These are phyloP conservation scores for Bruguiera hainesii DNA, from an alignment of 441 rosid genomes.

Conservation along the genomic window DNA sequence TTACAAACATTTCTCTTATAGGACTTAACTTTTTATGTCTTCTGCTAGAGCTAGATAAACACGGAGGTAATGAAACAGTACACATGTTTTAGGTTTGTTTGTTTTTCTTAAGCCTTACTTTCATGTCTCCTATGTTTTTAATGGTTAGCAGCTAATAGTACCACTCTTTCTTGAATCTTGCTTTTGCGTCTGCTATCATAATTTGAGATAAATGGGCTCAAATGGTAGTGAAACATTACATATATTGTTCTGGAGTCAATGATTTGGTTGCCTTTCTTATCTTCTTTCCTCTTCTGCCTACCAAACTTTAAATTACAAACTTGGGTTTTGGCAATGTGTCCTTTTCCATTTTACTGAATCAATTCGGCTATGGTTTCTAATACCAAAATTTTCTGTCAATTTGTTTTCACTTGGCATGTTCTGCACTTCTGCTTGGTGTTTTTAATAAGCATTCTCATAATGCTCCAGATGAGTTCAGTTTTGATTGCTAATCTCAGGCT, in stretches of 20 bases:
- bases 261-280: conserved; percentile 1
- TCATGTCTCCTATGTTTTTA: neutral
- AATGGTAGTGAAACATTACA: neutral
- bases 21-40: conserved; percentile 11
- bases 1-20: conserved; percentile 16
- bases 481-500: conserved; percentile 47
- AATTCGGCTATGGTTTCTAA: conserved; percentile 3
- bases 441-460: neutral
- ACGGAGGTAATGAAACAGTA: conserved; percentile 20
- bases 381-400: neutral
- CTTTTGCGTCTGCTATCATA: conserved; percentile 9
- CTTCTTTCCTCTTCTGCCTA: neutral
- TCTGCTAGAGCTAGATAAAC: conserved; percentile 12
- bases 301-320: conserved; percentile 18
- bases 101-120: conserved; percentile 9
- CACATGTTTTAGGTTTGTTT: conserved; percentile 1
- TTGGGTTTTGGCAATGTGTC: conserved; percentile 3
- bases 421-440: neutral
- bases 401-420: neutral
- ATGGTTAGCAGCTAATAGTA: neutral
- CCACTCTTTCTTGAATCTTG: neutral
- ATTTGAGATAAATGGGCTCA: neutral
- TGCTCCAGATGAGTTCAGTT: neutral
- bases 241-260: neutral
- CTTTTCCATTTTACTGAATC: neutral